Evolutionary conservation across 2,329 filamentous ascomycete genomes (phyloP), one percentile per base, ranked within the genome.

Genomic region (Colletotrichum sp.): DNA sequence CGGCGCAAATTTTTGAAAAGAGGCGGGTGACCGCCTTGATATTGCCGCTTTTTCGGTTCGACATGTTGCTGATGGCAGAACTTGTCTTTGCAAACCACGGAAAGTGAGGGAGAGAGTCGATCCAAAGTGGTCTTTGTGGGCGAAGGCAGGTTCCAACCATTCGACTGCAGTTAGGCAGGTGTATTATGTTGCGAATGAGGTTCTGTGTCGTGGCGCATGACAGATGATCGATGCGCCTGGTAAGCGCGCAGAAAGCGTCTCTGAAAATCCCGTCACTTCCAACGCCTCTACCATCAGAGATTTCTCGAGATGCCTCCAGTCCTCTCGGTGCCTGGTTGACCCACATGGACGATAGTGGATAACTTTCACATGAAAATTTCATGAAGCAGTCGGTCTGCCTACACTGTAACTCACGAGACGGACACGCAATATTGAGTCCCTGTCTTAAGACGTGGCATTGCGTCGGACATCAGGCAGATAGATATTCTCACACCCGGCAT

Each of bases 21-120:
- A 63, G 70, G 70, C 73, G 67, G 73, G 70, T 73, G 55, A 73
- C 73, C 64, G 73, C 70, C 64, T 44, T 24, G 2, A n/a, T 69
- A 68, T 48, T 75, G 73, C 73, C 73, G 70, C 18, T 59, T 68
- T 75, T 48, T 59, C 32, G 13, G 28, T 1, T 66, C 28, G 22
- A 55, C 15, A 52, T 15, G 15, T 18, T 28, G 13, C 15, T 48
- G 26, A 64, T 8, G 6, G 8, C 28, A 65, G 39, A 52, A 36
- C 16, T 73, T 64, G 18, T 39, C 28, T 65, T 48, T 44, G 7
- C 70, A 75, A 52, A n/a, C 15, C 22, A 52, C 32, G 57, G 6
- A 55, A 34, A 18, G 24, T 10, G 66, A 30, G 15, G 16, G 5
- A n/a, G 12, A 18, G 44, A 32, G 59, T 52, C n/a, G 44, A 24